A percentile compares a stretch with the other conserved stretches of the same genome.
phyloP scores from a whole-genome alignment of 345 rosid genomes.

The Dipteronia dyeriana region DNA sequence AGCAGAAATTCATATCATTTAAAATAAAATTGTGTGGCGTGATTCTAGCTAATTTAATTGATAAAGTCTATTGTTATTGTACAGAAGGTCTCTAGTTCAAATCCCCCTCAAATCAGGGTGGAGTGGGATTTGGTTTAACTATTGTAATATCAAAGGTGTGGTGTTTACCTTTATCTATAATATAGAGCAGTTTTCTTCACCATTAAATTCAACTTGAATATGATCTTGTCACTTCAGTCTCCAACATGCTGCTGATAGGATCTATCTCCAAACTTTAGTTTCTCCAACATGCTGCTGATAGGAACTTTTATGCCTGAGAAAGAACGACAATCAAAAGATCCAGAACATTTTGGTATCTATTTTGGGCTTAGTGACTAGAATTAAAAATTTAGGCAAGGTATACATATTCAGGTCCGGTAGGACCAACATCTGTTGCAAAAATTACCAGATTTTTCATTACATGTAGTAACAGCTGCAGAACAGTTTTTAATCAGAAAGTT shows the following conservation, averaged over 20 bases:
- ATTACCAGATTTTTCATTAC: constrained; percentile 1
- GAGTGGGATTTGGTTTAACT: too few species aligned
- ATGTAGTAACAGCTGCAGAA: neutral
- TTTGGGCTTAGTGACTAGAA: neutral
- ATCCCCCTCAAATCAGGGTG: too few species aligned
- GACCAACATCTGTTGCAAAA: neutral
- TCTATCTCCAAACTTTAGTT: neutral
- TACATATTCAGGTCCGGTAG: neutral
- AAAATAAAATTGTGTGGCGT: too few species aligned
- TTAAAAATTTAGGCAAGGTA: neutral
- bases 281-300: neutral
- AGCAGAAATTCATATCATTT: too few species aligned
- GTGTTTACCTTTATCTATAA: too few species aligned
- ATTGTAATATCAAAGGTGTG: too few species aligned
- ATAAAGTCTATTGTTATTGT: too few species aligned
- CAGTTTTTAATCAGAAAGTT: neutral
- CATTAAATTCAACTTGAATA: neutral
- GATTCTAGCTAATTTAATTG: too few species aligned
- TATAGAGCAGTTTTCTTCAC: neutral
- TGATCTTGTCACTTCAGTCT: neutral
- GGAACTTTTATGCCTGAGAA: too few species aligned
- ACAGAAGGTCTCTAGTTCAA: too few species aligned
- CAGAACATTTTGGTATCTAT: too few species aligned
- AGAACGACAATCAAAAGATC: too few species aligned
- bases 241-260: neutral